Evolutionary conservation across 2,329 filamentous ascomycete genomes (phyloP), one percentile per base, ranked within the genome.

Genomic region (Curvularia sp.): DNA sequence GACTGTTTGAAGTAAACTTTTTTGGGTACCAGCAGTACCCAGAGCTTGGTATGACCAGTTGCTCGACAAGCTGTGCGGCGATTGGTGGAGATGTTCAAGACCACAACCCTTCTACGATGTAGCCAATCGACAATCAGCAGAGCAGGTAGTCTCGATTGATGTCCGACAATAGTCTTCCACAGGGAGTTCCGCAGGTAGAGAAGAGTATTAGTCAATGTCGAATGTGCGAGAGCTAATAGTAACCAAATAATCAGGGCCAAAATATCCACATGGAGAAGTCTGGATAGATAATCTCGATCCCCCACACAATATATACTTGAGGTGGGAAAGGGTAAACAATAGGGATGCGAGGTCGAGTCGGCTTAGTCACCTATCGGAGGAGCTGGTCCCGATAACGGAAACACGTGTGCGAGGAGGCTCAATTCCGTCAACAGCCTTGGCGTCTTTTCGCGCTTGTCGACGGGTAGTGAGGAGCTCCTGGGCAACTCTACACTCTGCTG

Each of bases 381-480:
- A 43, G 27, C 49, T 49, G 46, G 32, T 28, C 34, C 53, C 60
- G 60, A 63, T 56, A 52, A 57, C 45, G 53, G 54, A 38, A 49
- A 49, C 46, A 60, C 57, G 58, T 60, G 60, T 48, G 39, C 28
- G 34, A 43, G 23, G 41, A 47, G 34, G 55, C 38, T 57, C 52
- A 46, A 56, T 63, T 58, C 62, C 63, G 64, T 67, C 67, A 68
- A 58, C 54, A 61, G 59, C 54, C 57, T 65, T 65, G 63, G 66
- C 66, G 57, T 56, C 55, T 58, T 53, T 55, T 58, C 46, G 52
- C 56, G 56, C 56, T 15, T 59, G 57, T 57, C 49, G 28, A 42
- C 32, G 34, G 32, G 47, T 54, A 55, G 51, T 58, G 55, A 58
- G 50, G 55, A 60, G 57, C 59, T 64, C 45, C 59, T 59, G 53